These are phyloP conservation scores for Gardenia jasminoides DNA, from an alignment of 257 asterid species.

Conservation along the genomic window DNA sequence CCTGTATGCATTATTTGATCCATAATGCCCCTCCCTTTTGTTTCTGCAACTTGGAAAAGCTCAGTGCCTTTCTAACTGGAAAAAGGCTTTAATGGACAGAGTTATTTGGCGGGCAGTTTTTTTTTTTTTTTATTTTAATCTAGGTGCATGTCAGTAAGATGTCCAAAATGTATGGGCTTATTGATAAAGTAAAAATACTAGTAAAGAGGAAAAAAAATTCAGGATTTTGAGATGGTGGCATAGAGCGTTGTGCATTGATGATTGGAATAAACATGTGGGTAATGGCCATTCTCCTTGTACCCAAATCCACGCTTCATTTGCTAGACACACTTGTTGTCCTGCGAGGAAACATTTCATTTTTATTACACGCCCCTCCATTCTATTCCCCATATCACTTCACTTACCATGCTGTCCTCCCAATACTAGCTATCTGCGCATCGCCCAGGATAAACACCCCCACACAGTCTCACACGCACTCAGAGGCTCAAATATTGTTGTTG, in stretches of 20 bases:
- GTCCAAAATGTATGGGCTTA: slow-evolving; percentile 24
- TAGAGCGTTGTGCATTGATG: slow-evolving; percentile 48
- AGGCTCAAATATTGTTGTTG: neutral
- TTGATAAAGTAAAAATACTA: neutral
- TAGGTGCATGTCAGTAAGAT: neutral
- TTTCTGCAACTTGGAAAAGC: slow-evolving; percentile 46
- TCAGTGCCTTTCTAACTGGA: slow-evolving; percentile 42
- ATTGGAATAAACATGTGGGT: slow-evolving; percentile 33
- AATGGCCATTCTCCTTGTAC: slow-evolving; percentile 35
- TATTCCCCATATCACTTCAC: slow-evolving; percentile 42
- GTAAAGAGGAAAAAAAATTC: slow-evolving; percentile 15
- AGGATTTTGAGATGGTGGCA: slow-evolving; percentile 23
- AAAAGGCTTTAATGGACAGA: slow-evolving; percentile 33
- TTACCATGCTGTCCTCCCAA: slow-evolving; percentile 43
- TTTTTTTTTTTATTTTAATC: slow-evolving; percentile 19
- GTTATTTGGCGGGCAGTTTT: slow-evolving; percentile 25
- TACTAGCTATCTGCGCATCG: neutral
- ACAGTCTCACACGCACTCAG: neutral
- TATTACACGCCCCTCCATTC: slow-evolving; percentile 33
- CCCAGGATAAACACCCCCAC: neutral
- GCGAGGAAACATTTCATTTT: slow-evolving; percentile 56
- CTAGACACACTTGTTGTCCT: slow-evolving; percentile 45
- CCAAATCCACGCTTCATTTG: slow-evolving; percentile 36
- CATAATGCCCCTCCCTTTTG: slow-evolving; percentile 16
- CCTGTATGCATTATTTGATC: slow-evolving; percentile 1